A percentile compares a stretch with the other conserved stretches of the same genome.
phyloP scores from a whole-genome alignment of 768 basidiomycete species.

The Pluteus cervinus region DNA sequence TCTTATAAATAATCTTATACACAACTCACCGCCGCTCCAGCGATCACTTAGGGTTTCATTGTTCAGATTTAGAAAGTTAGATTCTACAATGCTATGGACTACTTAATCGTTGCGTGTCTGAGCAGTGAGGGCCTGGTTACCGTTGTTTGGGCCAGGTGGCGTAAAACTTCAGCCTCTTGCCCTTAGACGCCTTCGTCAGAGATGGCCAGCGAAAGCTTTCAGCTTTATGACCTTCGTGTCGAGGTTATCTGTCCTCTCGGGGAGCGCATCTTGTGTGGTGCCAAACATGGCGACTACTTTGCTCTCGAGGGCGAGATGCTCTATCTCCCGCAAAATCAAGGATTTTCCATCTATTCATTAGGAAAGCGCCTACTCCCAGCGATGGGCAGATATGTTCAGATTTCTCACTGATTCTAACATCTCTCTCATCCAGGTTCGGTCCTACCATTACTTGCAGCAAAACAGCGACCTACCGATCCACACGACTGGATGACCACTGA shows the following conservation, averaged over 20 bases:
- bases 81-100: too few relatives aligned
- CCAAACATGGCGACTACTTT: slow-evolving; percentile 59
- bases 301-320: slow-evolving; percentile 60
- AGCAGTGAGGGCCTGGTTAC: too few relatives aligned
- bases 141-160: too few relatives aligned
- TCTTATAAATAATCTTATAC: too few relatives aligned
- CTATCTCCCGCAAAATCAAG: slow-evolving; percentile 52
- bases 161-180: too few relatives aligned
- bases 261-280: slow-evolving; percentile 55
- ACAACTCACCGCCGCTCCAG: too few relatives aligned
- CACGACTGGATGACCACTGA: slow-evolving; percentile 71
- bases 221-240: slow-evolving; percentile 59
- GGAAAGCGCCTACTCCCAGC: slow-evolving; percentile 23
- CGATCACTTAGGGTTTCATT: too few relatives aligned
- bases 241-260: slow-evolving; percentile 56
- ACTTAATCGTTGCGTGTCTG: too few relatives aligned
- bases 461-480: slow-evolving; percentile 47
- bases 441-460: slow-evolving; percentile 62
- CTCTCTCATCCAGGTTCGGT: slow-evolving; percentile 38
- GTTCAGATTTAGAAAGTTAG: too few relatives aligned
- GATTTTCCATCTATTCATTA: slow-evolving; percentile 65
- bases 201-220: too few relatives aligned
- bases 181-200: too few relatives aligned
- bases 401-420: background rate
- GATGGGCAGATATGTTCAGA: background rate